These are phyloP conservation scores for Anthracocystis panici-leucophaei DNA, from an alignment of 1,284 basidiomycete species.

Conservation along the genomic window DNA sequence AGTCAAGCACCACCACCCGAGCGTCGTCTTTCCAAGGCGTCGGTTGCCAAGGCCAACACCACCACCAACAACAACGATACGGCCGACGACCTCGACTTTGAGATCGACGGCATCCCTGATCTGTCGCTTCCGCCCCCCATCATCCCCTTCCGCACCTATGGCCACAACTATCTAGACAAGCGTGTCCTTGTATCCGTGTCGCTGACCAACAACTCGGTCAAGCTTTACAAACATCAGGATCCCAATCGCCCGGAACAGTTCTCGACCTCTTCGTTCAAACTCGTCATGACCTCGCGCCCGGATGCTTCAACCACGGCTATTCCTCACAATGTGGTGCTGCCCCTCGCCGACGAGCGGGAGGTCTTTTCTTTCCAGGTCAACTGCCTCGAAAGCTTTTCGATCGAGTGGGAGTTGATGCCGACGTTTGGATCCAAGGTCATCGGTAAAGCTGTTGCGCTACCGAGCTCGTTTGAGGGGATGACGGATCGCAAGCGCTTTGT, in stretches of 20 bases:
- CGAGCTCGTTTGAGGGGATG: constrained; percentile 77
- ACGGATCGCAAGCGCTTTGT: constrained; percentile 63
- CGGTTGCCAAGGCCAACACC: constrained; percentile 22
- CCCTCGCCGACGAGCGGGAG: constrained; percentile 82
- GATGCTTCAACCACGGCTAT: constrained; percentile 79
- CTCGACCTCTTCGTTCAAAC: constrained; percentile 81
- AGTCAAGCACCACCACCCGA: constrained; percentile 1
- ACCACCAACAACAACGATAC: constrained; percentile 9
- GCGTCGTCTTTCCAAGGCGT: constrained; percentile 20
- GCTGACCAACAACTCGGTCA: constrained; percentile 65
- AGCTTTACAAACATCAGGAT: constrained; percentile 64
- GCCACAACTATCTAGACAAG: constrained; percentile 77
- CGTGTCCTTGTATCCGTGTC: constrained; percentile 87
- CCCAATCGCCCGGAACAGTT: constrained; percentile 67
- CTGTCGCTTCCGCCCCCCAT: constrained; percentile 96
- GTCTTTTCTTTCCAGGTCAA: constrained; percentile 90
- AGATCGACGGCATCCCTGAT: constrained; percentile 87
- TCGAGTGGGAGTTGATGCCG: constrained; percentile 96
- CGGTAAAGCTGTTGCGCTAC: constrained; percentile 88
- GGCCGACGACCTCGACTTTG: constrained; percentile 67
- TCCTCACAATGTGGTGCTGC: constrained; percentile 75
- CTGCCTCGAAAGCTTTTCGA: constrained; percentile 79
- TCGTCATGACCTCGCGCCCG: constrained; percentile 87
- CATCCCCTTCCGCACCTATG: constrained; percentile 79
- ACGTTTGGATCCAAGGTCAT: constrained; percentile 99